Base-by-base conservation (phyloP, 1,139 yeast species). In the Komagataea norvegica region DNA sequence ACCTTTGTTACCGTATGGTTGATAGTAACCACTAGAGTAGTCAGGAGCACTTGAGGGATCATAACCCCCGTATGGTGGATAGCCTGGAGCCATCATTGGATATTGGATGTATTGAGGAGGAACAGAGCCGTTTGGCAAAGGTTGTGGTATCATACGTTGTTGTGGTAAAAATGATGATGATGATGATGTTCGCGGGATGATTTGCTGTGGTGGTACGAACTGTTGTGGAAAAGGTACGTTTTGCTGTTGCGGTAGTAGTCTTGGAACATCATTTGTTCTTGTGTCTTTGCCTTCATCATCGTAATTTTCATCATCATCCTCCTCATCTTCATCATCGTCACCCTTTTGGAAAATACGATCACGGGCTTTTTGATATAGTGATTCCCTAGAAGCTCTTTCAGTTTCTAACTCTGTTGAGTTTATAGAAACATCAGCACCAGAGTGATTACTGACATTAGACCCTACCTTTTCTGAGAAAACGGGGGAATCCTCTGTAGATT, bases 281-380 rank as follows among this genome's bases (percentile, higher is more conserved):
- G 16, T 11, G 16, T n/a, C 31, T 25, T 31, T 11, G 6, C 20
- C 13, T 23, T 15, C 18, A 6, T 20, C 31, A 1, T 28, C 26
- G 2, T 20, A 36, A 8, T 41, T 26, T 4, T 34, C 41, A 2
- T 31, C 42, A 3, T 38, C 41, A 0, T 39, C 42, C 3, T 38
- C 47, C 2, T 55, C 63, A 3, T 54, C 59, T 3, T 59, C 60
- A 3, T 51, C 60, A 9, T 54, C 61, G 5, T 52, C 58, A 6
- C 54, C 64, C 3, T 47, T 59, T 18, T 61, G 62, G 51, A 72
- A 71, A 9, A 72, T 72, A 37, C 70, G 58, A 22, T 70, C 72
- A 32, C 77, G 55, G 9, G 70, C 65, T 46, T 62, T 63, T 48
- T 62, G 62, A 47, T 71, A 70, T 17, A 65, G 57, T 9, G 68